Conservation (phyloP, 2,329 filamentous ascomycete genomes). For the Coniochaeta sp. region DNA sequence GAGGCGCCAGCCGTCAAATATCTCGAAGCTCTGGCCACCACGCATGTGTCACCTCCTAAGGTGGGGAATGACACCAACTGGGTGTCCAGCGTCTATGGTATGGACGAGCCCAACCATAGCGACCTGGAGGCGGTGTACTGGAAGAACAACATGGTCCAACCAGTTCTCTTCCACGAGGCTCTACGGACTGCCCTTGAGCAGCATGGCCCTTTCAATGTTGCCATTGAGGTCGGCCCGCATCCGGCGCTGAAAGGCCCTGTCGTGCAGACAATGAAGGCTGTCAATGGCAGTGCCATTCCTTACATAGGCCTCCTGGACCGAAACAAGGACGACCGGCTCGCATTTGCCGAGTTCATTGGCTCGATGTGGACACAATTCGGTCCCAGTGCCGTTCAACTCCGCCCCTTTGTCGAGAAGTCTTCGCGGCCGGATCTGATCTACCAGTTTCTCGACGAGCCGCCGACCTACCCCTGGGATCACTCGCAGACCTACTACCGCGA, state of each 20-base stretch:
- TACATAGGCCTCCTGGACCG: conserved; percentile 25
- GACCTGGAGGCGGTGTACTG: conserved; percentile 28
- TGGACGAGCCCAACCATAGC: conserved; percentile 1
- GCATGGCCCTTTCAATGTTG: conserved; percentile 21
- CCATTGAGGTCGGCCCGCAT: conserved; percentile 38
- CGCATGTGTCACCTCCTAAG: conserved; percentile 16
- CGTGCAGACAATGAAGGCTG: conserved; percentile 23
- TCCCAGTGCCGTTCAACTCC: conserved; percentile 11
- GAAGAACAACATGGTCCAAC: conserved; percentile 34
- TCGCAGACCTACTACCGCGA: conserved; percentile 33
- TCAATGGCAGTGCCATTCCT: conserved; percentile 9
- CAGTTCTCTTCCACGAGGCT: conserved; percentile 37
- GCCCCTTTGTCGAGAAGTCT: conserved; percentile 15
- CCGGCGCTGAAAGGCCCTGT: conserved; percentile 33
- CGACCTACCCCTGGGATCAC: conserved; percentile 42
- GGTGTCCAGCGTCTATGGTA: conserved; percentile 31
- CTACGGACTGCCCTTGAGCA: conserved; percentile 17
- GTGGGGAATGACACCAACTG: conserved; percentile 21
- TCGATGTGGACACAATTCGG: conserved; percentile 24
- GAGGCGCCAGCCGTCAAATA: conserved; percentile 23
- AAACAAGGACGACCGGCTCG: conserved; percentile 18
- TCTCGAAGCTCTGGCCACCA: conserved; percentile 18
- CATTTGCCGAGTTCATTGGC: conserved; percentile 25
- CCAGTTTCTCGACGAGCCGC: conserved; percentile 19
- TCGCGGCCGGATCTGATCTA: conserved; percentile 11